Evolutionary conservation across 306 rosid genomes (phyloP), one percentile per base, ranked within the genome.

Genomic region (Gleditsia sinensis): DNA sequence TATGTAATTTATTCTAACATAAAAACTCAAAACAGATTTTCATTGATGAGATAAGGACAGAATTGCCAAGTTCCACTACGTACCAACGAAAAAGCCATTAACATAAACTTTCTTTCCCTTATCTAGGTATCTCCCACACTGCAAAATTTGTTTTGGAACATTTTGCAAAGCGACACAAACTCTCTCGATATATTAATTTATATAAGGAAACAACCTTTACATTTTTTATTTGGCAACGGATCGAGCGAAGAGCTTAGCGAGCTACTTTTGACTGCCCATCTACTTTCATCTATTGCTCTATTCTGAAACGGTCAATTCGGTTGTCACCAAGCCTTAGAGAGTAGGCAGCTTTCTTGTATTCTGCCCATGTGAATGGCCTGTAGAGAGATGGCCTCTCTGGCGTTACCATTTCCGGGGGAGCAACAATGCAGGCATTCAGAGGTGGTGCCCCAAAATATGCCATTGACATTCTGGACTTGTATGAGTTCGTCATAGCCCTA

Each of bases 341-440:
- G 83, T 77, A 81, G 0, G 86, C 43, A 49, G 81, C 86, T 75
- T 87, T 86, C 88, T 88, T 92, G 75, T 90, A 92, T 7, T 90
- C 96, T 6, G 84, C 94, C 96, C 96, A 92, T 25, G 90, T 92
- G 86, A 92, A 88, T 6, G 92, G 88, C 64, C 84, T 69, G 82
- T 79, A 92, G 54, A 85, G 83, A 36, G 75, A 71, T 28, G 89
- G 91, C 67, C 73, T 78, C 70, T 85, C 86, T 0, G 87, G 72
- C 7, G 81, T 75, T 10, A 87, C 85, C 85, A 87, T 24, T 63
- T 88, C 86, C 13, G 94, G 78, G 2, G 81, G 85, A 76, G 88
- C 88, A 32, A 20, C 81, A 2, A 92, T 75, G 69, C 53, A 30
- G 3, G 85, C 83, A 50, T 81, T 61, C 5, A 84, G 74, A 6